These are phyloP conservation scores for Endogone sp. DNA, from an alignment of 192 early-diverging fungal species.

Conservation along the genomic window DNA sequence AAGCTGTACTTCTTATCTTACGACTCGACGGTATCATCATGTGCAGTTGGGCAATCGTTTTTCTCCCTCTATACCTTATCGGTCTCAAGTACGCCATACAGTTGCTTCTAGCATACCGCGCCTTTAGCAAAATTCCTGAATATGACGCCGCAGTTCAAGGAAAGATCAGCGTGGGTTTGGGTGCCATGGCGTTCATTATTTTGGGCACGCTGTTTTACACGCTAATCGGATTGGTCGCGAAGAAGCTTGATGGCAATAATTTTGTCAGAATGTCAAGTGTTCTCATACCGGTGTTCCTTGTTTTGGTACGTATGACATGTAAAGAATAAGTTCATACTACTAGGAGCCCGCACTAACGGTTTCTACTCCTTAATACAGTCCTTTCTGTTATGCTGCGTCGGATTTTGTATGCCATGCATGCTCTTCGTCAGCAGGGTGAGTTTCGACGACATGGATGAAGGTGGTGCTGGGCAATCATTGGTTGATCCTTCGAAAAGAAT, in stretches of 20 bases:
- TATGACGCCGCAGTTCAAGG: constrained; percentile 41
- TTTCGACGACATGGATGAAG: constrained; percentile 33
- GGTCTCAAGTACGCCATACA: constrained; percentile 51
- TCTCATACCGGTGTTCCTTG: constrained; percentile 66
- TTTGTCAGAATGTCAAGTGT: constrained; percentile 53
- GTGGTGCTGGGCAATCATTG: constrained; percentile 15
- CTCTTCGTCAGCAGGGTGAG: constrained; percentile 28
- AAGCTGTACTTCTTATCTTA: constrained; percentile 64
- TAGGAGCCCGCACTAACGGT: neutral
- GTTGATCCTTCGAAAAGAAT: constrained; percentile 30
- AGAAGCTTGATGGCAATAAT: constrained; percentile 38
- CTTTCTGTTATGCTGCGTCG: constrained; percentile 49
- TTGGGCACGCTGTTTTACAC: constrained; percentile 44
- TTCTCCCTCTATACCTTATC: constrained; percentile 65
- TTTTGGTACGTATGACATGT: constrained; percentile 27
- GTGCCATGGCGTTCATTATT: constrained; percentile 38
- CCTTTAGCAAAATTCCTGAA: constrained; percentile 31
- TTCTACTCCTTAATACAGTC: constrained; percentile 13
- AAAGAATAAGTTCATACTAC: neutral
- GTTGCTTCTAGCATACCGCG: constrained; percentile 36
- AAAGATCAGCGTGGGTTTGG: constrained; percentile 40
- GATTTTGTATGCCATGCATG: constrained; percentile 56
- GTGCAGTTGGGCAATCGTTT: constrained; percentile 63
- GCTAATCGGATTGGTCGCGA: constrained; percentile 49
- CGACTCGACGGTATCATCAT: constrained; percentile 50